Percentiles rank a stretch among this genome's conserved stretches.
Conservation (phyloP, 345 rosid species). For the Melaleuca alternifolia region DNA sequence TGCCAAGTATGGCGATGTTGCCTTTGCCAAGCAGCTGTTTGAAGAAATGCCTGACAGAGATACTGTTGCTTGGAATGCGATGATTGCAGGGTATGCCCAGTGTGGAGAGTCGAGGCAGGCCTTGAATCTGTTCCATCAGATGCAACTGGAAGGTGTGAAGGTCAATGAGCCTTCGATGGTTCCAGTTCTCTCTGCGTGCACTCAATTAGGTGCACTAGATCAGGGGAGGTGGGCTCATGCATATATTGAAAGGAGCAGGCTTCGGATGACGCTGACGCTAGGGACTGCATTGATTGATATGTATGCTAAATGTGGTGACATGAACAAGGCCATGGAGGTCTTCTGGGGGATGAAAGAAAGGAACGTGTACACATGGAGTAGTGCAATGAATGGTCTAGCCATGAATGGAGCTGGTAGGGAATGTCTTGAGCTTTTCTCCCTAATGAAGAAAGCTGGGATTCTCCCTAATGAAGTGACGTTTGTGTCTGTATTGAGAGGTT, state of each 20-base stretch:
- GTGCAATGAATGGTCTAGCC: constrained; percentile 46
- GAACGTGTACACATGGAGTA: constrained; percentile 54
- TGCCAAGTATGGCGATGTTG: constrained; percentile 47
- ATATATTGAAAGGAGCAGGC: constrained; percentile 37
- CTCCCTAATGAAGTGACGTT: constrained; percentile 43
- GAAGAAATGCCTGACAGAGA: constrained; percentile 51
- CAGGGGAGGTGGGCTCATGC: constrained; percentile 64
- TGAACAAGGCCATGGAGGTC: constrained; percentile 43
- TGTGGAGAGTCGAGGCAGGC: constrained; percentile 38
- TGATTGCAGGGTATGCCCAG: constrained; percentile 48
- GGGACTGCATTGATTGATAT: constrained; percentile 56
- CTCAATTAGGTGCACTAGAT: constrained; percentile 45
- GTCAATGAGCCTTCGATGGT: constrained; percentile 46
- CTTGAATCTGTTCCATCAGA: constrained; percentile 34
- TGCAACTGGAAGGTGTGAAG: constrained; percentile 52
- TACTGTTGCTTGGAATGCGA: constrained; percentile 46
- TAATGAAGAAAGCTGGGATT: constrained; percentile 31
- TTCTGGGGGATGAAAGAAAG: constrained; percentile 44
- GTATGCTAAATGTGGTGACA: constrained; percentile 53
- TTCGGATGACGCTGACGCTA: constrained; percentile 30
- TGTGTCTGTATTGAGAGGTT: constrained; percentile 44
- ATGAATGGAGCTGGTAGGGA: constrained; percentile 39
- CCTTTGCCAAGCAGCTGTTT: constrained; percentile 33
- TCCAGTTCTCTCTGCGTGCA: constrained; percentile 49
- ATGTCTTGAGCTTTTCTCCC: constrained; percentile 42